Percentiles rank a stretch among this genome's conserved stretches.
Evolutionary conservation across 2,329 filamentous ascomycete species (phyloP).

Genomic region (Pseudogymnoascus sp.): DNA sequence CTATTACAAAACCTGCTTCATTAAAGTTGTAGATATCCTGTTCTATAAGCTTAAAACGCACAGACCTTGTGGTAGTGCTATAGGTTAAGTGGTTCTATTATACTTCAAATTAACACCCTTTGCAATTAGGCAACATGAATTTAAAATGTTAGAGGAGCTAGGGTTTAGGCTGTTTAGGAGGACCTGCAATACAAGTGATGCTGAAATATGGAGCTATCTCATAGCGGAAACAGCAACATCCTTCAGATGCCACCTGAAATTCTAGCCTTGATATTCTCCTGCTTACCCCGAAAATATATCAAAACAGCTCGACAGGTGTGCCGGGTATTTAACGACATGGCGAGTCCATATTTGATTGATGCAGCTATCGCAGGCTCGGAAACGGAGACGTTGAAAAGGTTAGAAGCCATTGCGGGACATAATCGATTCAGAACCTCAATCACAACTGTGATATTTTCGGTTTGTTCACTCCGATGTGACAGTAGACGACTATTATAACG

Average conservation of each 20-base stretch:
- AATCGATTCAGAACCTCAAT: not conserved
- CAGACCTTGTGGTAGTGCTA: too few relatives aligned
- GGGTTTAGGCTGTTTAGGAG: too few relatives aligned
- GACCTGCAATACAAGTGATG: too few relatives aligned
- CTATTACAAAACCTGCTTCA: too few relatives aligned
- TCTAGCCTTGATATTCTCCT: slow-evolving; percentile 8
- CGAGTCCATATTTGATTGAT: not conserved
- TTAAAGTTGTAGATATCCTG: too few relatives aligned
- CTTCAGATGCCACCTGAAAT: slow-evolving; percentile 8
- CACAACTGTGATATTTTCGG: slow-evolving; percentile 8
- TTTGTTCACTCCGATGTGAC: slow-evolving; percentile 7
- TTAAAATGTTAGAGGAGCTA: too few relatives aligned
- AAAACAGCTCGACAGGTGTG: slow-evolving; percentile 8
- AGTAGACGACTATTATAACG: slow-evolving; percentile 6
- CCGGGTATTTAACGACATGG: not conserved
- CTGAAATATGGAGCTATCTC: too few relatives aligned
- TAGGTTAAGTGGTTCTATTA: too few relatives aligned
- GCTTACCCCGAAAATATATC: not conserved
- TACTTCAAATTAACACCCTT: too few relatives aligned
- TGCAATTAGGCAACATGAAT: too few relatives aligned
- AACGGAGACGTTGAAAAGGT: slow-evolving; percentile 6
- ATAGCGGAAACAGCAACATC: too few relatives aligned
- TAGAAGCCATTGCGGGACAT: slow-evolving; percentile 4
- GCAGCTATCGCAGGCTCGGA: slow-evolving; percentile 2
- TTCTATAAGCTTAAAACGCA: too few relatives aligned